phyloP scores from a whole-genome alignment of 306 rosid genomes.

The Prunus davidiana region DNA sequence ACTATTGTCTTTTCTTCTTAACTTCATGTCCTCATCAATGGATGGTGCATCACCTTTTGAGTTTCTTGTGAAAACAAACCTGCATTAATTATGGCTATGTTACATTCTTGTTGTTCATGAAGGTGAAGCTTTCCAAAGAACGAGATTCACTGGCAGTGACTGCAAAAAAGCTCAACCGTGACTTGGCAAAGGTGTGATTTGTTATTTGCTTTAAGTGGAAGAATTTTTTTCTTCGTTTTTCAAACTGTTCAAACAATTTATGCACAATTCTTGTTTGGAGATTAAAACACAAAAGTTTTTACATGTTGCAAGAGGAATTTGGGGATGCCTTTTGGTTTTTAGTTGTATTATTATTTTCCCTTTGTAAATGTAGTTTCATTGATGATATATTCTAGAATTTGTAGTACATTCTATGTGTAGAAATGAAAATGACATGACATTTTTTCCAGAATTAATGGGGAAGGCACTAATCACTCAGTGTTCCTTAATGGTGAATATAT shows the following conservation, averaged over 20 bases:
- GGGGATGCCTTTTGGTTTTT: neutral
- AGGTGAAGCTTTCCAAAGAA: conserved; percentile 66
- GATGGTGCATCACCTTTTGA: neutral
- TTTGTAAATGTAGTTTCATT: neutral
- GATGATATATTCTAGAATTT: neutral
- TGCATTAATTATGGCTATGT: neutral
- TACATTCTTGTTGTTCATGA: conserved; percentile 24
- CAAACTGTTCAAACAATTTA: neutral
- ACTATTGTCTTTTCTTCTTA: neutral
- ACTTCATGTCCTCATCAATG: neutral
- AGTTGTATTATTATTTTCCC: neutral
- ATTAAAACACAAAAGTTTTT: neutral
- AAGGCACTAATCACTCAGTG: neutral
- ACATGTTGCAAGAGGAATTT: neutral
- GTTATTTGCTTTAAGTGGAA: neutral
- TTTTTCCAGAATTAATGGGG: neutral
- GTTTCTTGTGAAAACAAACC: conserved; percentile 9
- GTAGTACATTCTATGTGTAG: neutral
- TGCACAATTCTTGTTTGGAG: neutral
- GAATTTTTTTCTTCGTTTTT: neutral
- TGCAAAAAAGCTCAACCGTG: conserved; percentile 73
- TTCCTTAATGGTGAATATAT: neutral
- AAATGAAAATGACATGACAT: neutral
- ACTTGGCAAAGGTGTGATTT: conserved; percentile 66
- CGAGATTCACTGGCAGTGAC: conserved; percentile 70